These are phyloP conservation scores for Kazachstania taianensis DNA, from an alignment of 805 yeast species.

Conservation along the genomic window DNA sequence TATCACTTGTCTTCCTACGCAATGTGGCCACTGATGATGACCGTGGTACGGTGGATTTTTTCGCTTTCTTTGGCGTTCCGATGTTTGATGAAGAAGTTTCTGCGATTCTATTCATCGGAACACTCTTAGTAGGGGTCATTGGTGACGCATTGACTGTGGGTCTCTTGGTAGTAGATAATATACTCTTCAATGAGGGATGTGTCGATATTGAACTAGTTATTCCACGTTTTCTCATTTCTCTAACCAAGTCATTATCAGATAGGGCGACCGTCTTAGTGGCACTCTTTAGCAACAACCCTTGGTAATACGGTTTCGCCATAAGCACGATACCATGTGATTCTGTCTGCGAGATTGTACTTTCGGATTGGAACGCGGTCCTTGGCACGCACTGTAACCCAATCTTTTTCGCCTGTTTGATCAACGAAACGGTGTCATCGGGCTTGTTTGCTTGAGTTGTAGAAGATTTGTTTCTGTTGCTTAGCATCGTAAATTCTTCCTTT, in stretches of 20 bases:
- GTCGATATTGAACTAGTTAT: background rate
- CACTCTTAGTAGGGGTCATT: background rate
- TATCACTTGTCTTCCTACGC: background rate
- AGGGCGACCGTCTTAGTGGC: constrained; percentile 1
- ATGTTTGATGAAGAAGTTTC: no score
- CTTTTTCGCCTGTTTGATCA: constrained; percentile 2
- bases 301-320: constrained; percentile 2
- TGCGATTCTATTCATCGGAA: no score
- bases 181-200: background rate
- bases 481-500: background rate
- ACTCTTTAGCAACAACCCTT: background rate
- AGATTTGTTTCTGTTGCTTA: no score
- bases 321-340: constrained; percentile 1
- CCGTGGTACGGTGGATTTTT: background rate
- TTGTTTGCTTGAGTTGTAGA: no score
- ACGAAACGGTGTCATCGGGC: no score
- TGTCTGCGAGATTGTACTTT: background rate
- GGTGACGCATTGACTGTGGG: background rate
- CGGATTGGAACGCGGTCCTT: constrained; percentile 1
- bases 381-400: constrained; percentile 4
- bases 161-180: background rate
- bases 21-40: background rate
- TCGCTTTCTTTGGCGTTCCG: background rate
- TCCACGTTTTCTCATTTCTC: constrained; percentile 2
- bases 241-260: constrained; percentile 2